Conservation (phyloP, 805 yeast genomes). For the Pichia insulana region DNA sequence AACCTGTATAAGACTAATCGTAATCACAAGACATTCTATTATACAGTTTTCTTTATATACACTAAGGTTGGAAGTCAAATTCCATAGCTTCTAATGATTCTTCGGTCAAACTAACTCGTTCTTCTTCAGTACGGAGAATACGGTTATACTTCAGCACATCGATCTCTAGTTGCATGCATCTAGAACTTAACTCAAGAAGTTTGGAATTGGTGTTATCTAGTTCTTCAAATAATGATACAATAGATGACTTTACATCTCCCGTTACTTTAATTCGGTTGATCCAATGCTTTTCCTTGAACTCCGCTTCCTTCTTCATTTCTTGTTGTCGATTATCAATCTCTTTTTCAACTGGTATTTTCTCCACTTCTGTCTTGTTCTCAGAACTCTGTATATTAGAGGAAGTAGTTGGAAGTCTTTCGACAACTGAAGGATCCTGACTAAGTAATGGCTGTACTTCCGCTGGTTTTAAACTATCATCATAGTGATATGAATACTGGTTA, state of each 20-base stretch:
- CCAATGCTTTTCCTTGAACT: slow-evolving; percentile 23
- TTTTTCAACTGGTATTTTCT: slow-evolving; percentile 1
- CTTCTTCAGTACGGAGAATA: slow-evolving; percentile 20
- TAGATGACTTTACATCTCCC: slow-evolving; percentile 15
- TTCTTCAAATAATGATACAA: slow-evolving; percentile 17
- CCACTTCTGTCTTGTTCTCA: background rate
- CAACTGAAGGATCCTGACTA: background rate
- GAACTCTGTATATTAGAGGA: background rate
- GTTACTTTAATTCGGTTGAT: slow-evolving; percentile 18
- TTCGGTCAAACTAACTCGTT: slow-evolving; percentile 22
- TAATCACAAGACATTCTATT: background rate
- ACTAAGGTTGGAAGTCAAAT: slow-evolving; percentile 17
- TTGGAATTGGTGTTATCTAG: slow-evolving; percentile 18
- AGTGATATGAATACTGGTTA: too few relatives aligned
- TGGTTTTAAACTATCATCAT: too few relatives aligned
- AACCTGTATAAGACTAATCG: too few relatives aligned
- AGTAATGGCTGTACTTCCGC: background rate
- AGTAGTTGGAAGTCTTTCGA: too few relatives aligned
- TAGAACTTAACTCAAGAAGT: slow-evolving; percentile 11
- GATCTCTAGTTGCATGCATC: slow-evolving; percentile 20
- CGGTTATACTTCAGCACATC: slow-evolving; percentile 23
- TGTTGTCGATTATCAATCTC: slow-evolving; percentile 1
- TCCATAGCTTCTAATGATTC: slow-evolving; percentile 45
- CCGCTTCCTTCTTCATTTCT: slow-evolving; percentile 4
- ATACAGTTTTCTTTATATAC: background rate